Evolutionary conservation across 2,329 filamentous ascomycete genomes (phyloP).

Genomic region (Seiridium unicorne): DNA sequence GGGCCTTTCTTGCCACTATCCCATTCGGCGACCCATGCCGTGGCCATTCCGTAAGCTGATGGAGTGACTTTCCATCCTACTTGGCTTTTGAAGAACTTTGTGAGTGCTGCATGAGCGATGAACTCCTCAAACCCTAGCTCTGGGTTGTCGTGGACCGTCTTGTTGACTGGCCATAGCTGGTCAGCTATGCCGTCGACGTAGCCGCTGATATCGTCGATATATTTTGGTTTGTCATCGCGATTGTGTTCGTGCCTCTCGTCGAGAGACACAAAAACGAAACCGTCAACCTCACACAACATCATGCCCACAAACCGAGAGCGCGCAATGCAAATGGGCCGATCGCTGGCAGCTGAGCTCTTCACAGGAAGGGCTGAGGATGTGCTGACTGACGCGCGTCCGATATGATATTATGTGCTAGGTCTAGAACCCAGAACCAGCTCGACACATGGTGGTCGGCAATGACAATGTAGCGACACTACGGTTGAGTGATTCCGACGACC

Average conservation of each 20-base stretch:
- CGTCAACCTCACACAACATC: constrained; percentile 22
- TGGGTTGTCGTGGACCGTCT: constrained; percentile 50
- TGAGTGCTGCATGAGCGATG: constrained; percentile 48
- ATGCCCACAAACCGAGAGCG: background rate
- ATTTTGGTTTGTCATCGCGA: constrained; percentile 12
- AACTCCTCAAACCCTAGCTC: constrained; percentile 47
- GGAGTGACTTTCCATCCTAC: constrained; percentile 48
- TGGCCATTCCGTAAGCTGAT: constrained; percentile 49
- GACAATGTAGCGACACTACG: background rate
- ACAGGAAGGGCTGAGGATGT: background rate
- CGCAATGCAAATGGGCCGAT: no score
- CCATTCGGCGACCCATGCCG: constrained; percentile 51
- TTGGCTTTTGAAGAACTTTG: constrained; percentile 41
- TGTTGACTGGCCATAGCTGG: constrained; percentile 42
- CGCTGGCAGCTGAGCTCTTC: background rate
- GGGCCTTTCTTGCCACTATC: constrained; percentile 44
- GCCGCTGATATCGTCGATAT: constrained; percentile 33
- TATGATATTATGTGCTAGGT: background rate
- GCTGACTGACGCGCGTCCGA: background rate
- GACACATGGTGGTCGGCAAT: no score
- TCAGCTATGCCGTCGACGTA: constrained; percentile 36
- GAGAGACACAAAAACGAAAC: constrained; percentile 24
- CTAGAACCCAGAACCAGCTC: background rate
- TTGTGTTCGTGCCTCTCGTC: constrained; percentile 11
- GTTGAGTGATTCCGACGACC: background rate